Evolutionary conservation across 345 rosid species (phyloP).

Genomic region (Crucihimalaya himalaica): DNA sequence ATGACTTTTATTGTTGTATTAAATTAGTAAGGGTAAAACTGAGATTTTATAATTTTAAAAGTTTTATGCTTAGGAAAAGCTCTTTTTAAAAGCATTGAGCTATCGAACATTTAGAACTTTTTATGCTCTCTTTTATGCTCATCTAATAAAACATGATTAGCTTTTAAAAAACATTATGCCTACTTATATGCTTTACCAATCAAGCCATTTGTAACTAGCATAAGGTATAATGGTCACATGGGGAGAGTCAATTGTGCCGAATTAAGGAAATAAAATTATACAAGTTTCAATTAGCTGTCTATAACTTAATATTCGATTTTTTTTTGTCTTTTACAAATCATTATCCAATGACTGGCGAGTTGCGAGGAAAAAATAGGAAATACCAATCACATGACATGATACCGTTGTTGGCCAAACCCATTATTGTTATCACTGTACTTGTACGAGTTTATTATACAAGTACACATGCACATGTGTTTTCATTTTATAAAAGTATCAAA

Average conservation of each 20-base stretch:
- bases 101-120: too few relatives aligned
- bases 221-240: constrained; percentile 34
- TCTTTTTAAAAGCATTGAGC: too few relatives aligned
- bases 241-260: constrained; percentile 32
- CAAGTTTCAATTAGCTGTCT: constrained; percentile 38
- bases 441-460: constrained; percentile 25
- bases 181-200: too few relatives aligned
- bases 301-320: constrained; percentile 17
- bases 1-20: too few relatives aligned
- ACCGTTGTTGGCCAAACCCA: constrained; percentile 38
- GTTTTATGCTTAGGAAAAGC: too few relatives aligned
- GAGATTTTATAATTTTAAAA: too few relatives aligned
- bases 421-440: constrained; percentile 33
- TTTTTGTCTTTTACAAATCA: constrained; percentile 20
- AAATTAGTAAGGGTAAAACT: too few relatives aligned
- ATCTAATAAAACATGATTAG: too few relatives aligned
- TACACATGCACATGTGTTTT: constrained; percentile 33
- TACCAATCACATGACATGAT: constrained; percentile 40
- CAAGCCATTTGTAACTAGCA: too few relatives aligned
- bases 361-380: constrained; percentile 3
- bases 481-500: neutral
- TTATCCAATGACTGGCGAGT: constrained; percentile 28
- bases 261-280: constrained; percentile 19
- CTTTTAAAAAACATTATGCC: too few relatives aligned
- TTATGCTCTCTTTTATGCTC: too few relatives aligned